Evolutionary conservation across 2,329 filamentous ascomycete species (phyloP).

Genomic region (Microdochium paspali): DNA sequence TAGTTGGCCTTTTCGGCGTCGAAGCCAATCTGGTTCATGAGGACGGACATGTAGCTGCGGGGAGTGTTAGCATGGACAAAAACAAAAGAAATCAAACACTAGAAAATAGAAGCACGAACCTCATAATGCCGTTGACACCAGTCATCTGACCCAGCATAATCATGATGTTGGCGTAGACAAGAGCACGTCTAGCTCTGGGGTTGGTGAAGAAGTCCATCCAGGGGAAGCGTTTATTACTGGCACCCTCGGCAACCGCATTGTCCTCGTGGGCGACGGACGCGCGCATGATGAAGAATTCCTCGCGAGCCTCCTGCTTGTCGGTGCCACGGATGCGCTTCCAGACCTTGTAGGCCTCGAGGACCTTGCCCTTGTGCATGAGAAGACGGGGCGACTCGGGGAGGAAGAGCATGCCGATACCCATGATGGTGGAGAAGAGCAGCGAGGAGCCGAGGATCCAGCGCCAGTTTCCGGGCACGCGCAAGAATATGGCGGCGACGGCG

Average conservation of each 20-base stretch:
- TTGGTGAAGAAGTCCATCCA: constrained; percentile 70
- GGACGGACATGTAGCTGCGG: constrained; percentile 48
- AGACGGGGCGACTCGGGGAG: constrained; percentile 61
- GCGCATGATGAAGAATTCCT: constrained; percentile 67
- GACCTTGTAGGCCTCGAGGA: constrained; percentile 53
- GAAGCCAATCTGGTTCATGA: constrained; percentile 63
- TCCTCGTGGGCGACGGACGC: constrained; percentile 49
- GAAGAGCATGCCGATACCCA: constrained; percentile 57
- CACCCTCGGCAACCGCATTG: constrained; percentile 37
- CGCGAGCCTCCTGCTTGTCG: constrained; percentile 43
- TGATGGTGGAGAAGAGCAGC: constrained; percentile 57
- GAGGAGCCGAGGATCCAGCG: constrained; percentile 66
- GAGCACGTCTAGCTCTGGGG: constrained; percentile 54
- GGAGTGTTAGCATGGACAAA: too few relatives aligned
- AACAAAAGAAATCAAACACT: too few relatives aligned
- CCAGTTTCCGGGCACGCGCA: constrained; percentile 62
- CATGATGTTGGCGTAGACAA: constrained; percentile 62
- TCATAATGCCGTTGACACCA: constrained; percentile 61
- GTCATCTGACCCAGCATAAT: constrained; percentile 56
- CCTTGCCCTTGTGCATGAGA: constrained; percentile 57
- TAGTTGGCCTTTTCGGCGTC: constrained; percentile 52
- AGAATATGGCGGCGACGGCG: constrained; percentile 63
- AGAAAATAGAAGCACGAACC: constrained; percentile 24
- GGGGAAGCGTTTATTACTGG: constrained; percentile 46
- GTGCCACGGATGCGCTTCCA: constrained; percentile 65